Percentiles rank a stretch among this genome's conserved stretches.
Evolutionary conservation across 73 alveolate genomes (phyloP).

Genomic region (Symbiodinium natans): DNA sequence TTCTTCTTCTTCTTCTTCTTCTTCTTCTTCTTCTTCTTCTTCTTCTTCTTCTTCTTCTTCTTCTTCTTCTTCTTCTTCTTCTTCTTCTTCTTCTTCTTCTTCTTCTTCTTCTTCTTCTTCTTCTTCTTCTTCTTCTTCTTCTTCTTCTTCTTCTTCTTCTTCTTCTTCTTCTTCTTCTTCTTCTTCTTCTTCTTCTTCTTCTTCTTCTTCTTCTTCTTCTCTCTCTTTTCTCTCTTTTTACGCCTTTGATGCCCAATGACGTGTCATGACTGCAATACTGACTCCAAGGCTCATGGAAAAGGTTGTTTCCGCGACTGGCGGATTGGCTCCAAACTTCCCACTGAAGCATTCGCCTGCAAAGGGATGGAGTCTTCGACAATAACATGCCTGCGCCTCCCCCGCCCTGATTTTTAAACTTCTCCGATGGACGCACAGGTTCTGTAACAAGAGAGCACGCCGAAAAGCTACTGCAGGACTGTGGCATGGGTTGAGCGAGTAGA

Average conservation of each 20-base stretch:
- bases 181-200: no score
- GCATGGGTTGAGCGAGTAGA: constrained; percentile 19
- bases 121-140: no score
- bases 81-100: no score
- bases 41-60: no score
- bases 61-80: no score
- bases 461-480: not conserved
- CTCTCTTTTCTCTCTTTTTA: not conserved
- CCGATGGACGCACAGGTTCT: not conserved
- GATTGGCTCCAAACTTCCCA: not conserved
- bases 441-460: not conserved
- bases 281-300: constrained; percentile 1
- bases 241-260: not conserved
- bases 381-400: not conserved
- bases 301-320: not conserved
- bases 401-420: not conserved
- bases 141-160: no score
- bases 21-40: no score
- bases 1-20: no score
- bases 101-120: no score
- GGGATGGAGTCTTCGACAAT: not conserved
- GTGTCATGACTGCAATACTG: not conserved
- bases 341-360: constrained; percentile 11
- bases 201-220: no score
- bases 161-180: no score